Evolutionary conservation across 345 rosid genomes (phyloP), one percentile per base, ranked within the genome.

Genomic region (Limnanthes douglasii): DNA sequence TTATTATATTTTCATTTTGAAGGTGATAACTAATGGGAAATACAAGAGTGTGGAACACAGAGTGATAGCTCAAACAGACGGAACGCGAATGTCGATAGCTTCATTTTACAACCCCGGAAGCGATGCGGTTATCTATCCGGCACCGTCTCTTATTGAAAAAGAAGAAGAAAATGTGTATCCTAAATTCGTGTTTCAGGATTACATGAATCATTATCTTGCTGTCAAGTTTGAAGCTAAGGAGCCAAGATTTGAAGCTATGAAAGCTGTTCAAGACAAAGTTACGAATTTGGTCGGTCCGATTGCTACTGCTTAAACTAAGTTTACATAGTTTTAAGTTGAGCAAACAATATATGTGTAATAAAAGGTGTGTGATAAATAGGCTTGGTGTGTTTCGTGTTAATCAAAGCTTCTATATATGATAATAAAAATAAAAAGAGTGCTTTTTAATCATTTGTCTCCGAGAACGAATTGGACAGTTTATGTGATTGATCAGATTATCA

Each of bases 241-340:
- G 57, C 94, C 97, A 2, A 76, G 97, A 41, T 88, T 88, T 69
- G 77, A 88, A 59, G 90, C 86, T 37, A 83, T 88, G 78, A 88
- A 79, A 41, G 66, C 75, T 34, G 46, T 57, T n/a, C n/a, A n/a
- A n/a, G n/a, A n/a, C n/a, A n/a, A n/a, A n/a, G n/a, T n/a, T n/a
- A n/a, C n/a, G n/a, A n/a, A n/a, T n/a, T n/a, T n/a, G n/a, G n/a
- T n/a, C n/a, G n/a, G n/a, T n/a, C n/a, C n/a, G n/a, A n/a, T n/a
- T n/a, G n/a, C n/a, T n/a, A n/a, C n/a, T n/a, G n/a, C n/a, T n/a
- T n/a, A n/a, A n/a, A n/a, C n/a, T n/a, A n/a, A n/a, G n/a, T n/a
- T n/a, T n/a, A n/a, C n/a, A n/a, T n/a, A n/a, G n/a, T n/a, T n/a
- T n/a, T n/a, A n/a, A n/a, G n/a, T n/a, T n/a, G n/a, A n/a, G n/a